Evolutionary conservation across 75 land plant genomes (phyloP), one percentile per base, ranked within the genome.

Genomic region (Adiantum capillusveneris): DNA sequence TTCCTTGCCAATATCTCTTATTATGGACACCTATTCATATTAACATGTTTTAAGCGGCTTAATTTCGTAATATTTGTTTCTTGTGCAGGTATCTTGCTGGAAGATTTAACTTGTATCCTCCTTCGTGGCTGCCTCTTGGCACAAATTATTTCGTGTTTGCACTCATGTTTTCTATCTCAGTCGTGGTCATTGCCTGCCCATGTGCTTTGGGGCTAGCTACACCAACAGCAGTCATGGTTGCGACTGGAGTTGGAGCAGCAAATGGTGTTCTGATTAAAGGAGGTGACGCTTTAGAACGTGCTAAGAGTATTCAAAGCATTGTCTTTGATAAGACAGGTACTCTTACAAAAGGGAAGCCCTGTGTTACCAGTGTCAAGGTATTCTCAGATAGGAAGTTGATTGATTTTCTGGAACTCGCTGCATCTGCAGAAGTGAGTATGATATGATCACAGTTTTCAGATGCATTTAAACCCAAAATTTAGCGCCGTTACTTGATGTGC

Each of bases 171-270:
- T 67, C 88, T 14, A 93, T 93, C 46, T 72, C 94, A 28, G 87
- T 83, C 16, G 71, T 83, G 16, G 94, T 88, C 37, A 85, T 88
- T 58, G 94, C 94, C 51, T 92, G 97, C 60, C 98, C 98, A 6
- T 93, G 94, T 71, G 94, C 94, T 31, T 76, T 93, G 55, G 98
- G 98, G 19, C 76, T 93, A 66, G 98, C 98, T 17, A 93, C 98
- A 19, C 98, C 98, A 31, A 93, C 98, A 45, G 98, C 98, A 55
- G 90, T 93, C 28, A 93, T 93, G 98, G 98, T 93, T 45, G 89
- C 95, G 12, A 88, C 94, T 1, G 98, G 98, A 6, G 89, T 93
- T 58, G 98, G 98, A 24, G 98, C 98, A 30, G 64, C 48, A 36
- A 74, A 88, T 59, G 98, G 98, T 20, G 77, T 93, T 19, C 64